These are phyloP conservation scores for Tetradesmus lagerheimii DNA, from an alignment of 139 green algal species.

Conservation along the genomic window DNA sequence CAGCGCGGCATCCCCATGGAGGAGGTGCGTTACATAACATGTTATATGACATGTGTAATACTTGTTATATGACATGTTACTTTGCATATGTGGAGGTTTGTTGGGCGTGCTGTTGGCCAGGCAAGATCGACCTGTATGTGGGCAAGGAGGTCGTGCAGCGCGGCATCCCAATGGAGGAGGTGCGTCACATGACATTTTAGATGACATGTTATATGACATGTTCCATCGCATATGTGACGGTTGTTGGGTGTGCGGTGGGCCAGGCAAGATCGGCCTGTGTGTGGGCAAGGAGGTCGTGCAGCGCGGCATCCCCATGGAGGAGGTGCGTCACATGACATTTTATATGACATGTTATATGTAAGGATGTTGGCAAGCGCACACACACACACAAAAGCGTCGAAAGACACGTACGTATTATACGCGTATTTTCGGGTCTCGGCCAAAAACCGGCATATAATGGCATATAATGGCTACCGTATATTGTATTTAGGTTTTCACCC, in stretches of 20 bases:
- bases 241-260: no score
- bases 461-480: no score
- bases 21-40: constrained; percentile 35
- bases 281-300: constrained; percentile 98
- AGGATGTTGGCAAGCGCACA: no score
- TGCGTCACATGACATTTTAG: constrained; percentile 9
- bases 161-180: constrained; percentile 86
- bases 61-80: not conserved
- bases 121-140: constrained; percentile 99
- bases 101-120: constrained; percentile 72
- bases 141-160: constrained; percentile 97
- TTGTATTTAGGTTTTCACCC: no score
- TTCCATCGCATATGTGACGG: no score
- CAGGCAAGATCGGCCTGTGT: constrained; percentile 99
- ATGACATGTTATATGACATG: constrained; percentile 8
- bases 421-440: no score
- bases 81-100: constrained; percentile 45
- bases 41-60: not conserved
- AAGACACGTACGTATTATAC: no score
- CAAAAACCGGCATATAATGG: no score
- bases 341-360: not conserved
- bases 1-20: constrained; percentile 89
- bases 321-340: constrained; percentile 18
- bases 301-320: constrained; percentile 87
- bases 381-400: no score